Evolutionary conservation across 2,329 filamentous ascomycete species (phyloP).

Genomic region (Leptosphaerulina australis): DNA sequence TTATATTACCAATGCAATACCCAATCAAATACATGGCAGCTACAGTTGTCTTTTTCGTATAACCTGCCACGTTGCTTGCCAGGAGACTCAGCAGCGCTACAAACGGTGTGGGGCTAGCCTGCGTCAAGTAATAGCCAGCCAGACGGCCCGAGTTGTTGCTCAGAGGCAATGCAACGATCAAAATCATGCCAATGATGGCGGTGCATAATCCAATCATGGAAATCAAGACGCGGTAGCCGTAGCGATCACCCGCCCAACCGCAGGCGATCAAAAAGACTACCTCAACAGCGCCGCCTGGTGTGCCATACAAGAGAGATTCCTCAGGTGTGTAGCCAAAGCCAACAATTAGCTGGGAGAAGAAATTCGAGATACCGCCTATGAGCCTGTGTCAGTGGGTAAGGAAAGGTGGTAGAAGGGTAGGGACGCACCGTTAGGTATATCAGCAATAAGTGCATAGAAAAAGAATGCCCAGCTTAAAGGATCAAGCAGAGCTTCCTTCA

Average conservation of each 20-base stretch:
- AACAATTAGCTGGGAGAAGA: slow-evolving; percentile 66
- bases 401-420: background rate
- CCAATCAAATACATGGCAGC: slow-evolving; percentile 57
- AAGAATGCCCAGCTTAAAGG: slow-evolving; percentile 67
- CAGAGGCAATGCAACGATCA: slow-evolving; percentile 68
- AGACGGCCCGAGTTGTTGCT: slow-evolving; percentile 64
- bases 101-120: slow-evolving; percentile 65
- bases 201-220: slow-evolving; percentile 59
- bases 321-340: slow-evolving; percentile 69
- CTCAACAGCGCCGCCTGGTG: slow-evolving; percentile 69
- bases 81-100: slow-evolving; percentile 69
- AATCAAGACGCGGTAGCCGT: slow-evolving; percentile 63
- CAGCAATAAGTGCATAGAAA: slow-evolving; percentile 61
- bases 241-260: slow-evolving; percentile 63
- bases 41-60: slow-evolving; percentile 65
- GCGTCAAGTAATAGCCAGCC: slow-evolving; percentile 69
- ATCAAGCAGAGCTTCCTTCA: slow-evolving; percentile 63
- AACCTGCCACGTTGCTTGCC: slow-evolving; percentile 65
- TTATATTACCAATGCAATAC: slow-evolving; percentile 51
- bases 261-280: slow-evolving; percentile 63
- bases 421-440: slow-evolving; percentile 61
- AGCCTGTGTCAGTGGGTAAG: slow-evolving; percentile 4
- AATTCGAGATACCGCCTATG: slow-evolving; percentile 62
- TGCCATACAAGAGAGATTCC: slow-evolving; percentile 68
- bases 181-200: slow-evolving; percentile 64